Conservation (phyloP, 2,329 filamentous ascomycete species). For the Aspergillus neoniger region DNA sequence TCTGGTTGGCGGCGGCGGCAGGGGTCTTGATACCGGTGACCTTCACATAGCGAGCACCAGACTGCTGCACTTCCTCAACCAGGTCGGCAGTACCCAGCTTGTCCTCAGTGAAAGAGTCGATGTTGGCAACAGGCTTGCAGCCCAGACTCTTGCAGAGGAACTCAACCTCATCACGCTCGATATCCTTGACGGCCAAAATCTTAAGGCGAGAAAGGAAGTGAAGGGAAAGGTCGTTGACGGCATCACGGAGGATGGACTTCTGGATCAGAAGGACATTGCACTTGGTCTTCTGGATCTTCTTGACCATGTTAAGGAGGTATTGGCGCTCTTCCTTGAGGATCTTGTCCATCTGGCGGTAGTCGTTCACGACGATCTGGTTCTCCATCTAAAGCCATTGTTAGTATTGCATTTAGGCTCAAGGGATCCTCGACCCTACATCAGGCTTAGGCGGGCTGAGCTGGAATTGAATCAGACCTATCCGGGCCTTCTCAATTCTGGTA, state of each 20-base stretch:
- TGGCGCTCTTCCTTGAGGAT: constrained; percentile 98
- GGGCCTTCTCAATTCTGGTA: constrained; percentile 92
- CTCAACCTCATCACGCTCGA: constrained; percentile 97
- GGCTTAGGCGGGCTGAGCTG: constrained; percentile 97
- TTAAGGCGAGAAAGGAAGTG: constrained; percentile 97
- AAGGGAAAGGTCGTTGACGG: constrained; percentile 94
- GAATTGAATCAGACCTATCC: constrained; percentile 96
- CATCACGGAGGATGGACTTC: constrained; percentile 96
- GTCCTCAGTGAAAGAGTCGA: constrained; percentile 98
- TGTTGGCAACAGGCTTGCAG: constrained; percentile 97
- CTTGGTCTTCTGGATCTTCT: constrained; percentile 99
- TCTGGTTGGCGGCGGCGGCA: constrained; percentile 63
- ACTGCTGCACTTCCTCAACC: constrained; percentile 85
- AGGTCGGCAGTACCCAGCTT: constrained; percentile 93
- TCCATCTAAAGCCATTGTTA: constrained; percentile 69
- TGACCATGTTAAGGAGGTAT: constrained; percentile 97
- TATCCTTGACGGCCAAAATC: constrained; percentile 94
- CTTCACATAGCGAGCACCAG: constrained; percentile 90
- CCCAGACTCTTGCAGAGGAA: constrained; percentile 99
- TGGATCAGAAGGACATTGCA: constrained; percentile 98
- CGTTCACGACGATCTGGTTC: constrained; percentile 98
- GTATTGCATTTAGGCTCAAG: background rate
- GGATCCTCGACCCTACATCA: constrained; percentile 63
- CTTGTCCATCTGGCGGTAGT: constrained; percentile 99
- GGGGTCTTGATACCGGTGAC: constrained; percentile 84